Base-by-base conservation (phyloP, 306 rosid genomes). In the Pachyrhizus erosus region DNA sequence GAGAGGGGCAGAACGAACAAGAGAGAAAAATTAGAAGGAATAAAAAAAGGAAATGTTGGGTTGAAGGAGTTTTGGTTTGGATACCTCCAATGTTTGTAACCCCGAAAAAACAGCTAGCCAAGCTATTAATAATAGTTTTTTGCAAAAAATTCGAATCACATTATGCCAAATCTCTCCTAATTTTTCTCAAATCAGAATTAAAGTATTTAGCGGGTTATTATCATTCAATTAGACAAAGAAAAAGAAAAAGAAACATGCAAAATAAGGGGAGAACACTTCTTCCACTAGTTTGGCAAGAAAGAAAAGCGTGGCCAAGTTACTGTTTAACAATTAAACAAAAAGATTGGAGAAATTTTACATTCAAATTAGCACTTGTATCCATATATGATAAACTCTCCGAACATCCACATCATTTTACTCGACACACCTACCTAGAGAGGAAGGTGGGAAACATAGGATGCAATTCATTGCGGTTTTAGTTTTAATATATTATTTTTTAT, bases 41-140 rank as follows among this genome's bases (percentile, higher is more conserved):
- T 34, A 9, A 66, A 80, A 80, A 65, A 87, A 64, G 67, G 52
- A 83, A 88, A 73, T 71, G 85, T 83, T 85, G 80, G 54, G 75
- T 42, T 78, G 14, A 34, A 20, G 2, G 80, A 73, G 86, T 65
- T 68, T 68, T 68, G 10, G 21, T 69, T 43, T 70, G 31, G 75
- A 43, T 45, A 45, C 14, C 75, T 70, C 40, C 75, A 45, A 43
- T 24, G 75, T 24, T 42, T 43, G 18, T 42, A 69, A 45, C 39
- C 40, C 39, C 57, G 40, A 29, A 70, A 70, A 70, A 17, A 3
- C 2, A 45, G 76, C 58, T 45, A 24, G 6, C 2, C 0, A 20
- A 48, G 6, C 34, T 69, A 42, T 40, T 66, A 39, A 67, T 10
- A 68, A 18, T 39, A 68, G 73, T n/a, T 5, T 20, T 70, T 14